Conservation (phyloP, 371 early-diverging fungal species). For the Neoconidiobolus thromboides region DNA sequence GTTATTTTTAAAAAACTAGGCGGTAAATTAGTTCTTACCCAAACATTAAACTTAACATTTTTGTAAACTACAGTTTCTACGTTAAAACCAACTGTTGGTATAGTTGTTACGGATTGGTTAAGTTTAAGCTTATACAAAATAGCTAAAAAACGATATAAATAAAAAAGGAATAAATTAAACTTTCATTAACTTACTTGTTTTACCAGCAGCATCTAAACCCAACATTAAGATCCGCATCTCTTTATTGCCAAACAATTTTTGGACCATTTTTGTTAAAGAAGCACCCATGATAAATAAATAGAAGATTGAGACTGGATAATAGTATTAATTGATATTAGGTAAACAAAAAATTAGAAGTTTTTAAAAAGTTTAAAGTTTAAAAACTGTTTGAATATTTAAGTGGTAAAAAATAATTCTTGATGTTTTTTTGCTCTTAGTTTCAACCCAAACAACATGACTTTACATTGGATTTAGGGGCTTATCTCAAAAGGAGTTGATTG, state of each 20-base stretch:
- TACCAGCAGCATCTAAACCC: conserved; percentile 86
- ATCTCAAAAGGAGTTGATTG: no score
- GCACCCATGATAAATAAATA: conserved; percentile 22
- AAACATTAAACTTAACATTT: conserved; percentile 78
- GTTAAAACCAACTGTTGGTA: conserved; percentile 78
- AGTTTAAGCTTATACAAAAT: conserved; percentile 78
- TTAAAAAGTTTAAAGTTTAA: neutral
- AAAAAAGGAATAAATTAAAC: neutral
- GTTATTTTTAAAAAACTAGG: neutral
- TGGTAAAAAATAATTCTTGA: no score
- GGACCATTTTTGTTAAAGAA: conserved; percentile 29
- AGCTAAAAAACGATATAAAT: conserved; percentile 20
- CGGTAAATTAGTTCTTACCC: conserved; percentile 23
- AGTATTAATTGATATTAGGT: neutral
- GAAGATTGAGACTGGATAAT: neutral
- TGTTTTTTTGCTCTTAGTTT: no score
- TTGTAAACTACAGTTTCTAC: conserved; percentile 78
- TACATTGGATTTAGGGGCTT: no score
- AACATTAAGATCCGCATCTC: conserved; percentile 82
- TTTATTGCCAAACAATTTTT: conserved; percentile 57
- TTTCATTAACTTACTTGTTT: conserved; percentile 48
- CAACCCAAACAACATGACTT: no score
- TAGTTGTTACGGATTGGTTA: conserved; percentile 67
- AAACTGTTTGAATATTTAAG: neutral
- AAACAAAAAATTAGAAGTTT: neutral